Evolutionary conservation across 2,329 filamentous ascomycete genomes (phyloP).

Genomic region (Botryotinia globosa): DNA sequence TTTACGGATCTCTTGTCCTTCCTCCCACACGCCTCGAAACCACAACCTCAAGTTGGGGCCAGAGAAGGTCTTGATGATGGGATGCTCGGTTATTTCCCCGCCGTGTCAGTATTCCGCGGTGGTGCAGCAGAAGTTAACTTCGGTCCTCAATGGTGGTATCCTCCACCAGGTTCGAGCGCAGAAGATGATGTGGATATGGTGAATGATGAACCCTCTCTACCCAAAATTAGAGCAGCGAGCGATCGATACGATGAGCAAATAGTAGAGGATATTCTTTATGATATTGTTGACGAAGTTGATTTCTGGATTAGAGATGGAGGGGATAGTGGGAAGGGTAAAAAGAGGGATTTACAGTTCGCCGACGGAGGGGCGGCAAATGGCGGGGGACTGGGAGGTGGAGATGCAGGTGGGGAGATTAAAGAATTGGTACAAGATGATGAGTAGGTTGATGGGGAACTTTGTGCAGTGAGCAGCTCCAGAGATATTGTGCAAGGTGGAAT

Average conservation of each 20-base stretch:
- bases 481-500: neutral
- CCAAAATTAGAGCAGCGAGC: conserved; percentile 53
- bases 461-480: neutral
- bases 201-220: conserved; percentile 34
- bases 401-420: conserved; percentile 55
- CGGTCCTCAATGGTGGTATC: conserved; percentile 88
- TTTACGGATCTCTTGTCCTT: conserved; percentile 89
- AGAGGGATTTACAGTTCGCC: conserved; percentile 25
- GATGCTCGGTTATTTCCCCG: conserved; percentile 92
- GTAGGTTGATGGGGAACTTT: conserved; percentile 21
- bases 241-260: conserved; percentile 91
- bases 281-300: conserved; percentile 92
- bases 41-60: conserved; percentile 68
- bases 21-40: conserved; percentile 81
- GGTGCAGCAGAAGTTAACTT: conserved; percentile 93
- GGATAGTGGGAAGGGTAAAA: conserved; percentile 31
- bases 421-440: conserved; percentile 62
- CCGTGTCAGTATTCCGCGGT: conserved; percentile 86
- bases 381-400: conserved; percentile 26
- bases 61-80: conserved; percentile 90
- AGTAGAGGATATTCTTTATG: conserved; percentile 88
- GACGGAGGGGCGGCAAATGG: conserved; percentile 26
- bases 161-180: conserved; percentile 59
- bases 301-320: conserved; percentile 67
- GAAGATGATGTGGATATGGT: conserved; percentile 49